Evolutionary conservation across 768 basidiomycete species (phyloP), one percentile per base, ranked within the genome.

Genomic region (Termitomyces sp.): DNA sequence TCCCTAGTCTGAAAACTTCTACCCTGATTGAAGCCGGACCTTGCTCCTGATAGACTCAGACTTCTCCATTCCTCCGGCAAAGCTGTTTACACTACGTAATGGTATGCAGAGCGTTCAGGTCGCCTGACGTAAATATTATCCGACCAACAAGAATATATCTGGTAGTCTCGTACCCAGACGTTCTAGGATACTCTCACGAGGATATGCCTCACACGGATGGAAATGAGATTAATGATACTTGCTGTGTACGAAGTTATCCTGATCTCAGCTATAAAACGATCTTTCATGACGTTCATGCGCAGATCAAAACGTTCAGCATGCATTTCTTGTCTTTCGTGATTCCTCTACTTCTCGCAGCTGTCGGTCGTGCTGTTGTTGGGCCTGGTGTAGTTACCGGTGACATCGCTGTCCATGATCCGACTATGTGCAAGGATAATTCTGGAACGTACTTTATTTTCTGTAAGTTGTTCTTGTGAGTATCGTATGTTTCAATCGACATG

Each of bases 391-490:
- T 77, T 27, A 74, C 75, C 1, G 75, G 76, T 27, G 73, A 76
- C 57, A 78, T 74, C 27, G 70, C 72, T 12, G 76, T 78, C 2
- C 77, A 79, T 59, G 79, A 81, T 60, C 80, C 80, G 1, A 74
- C 78, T 2, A 74, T 81, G 67, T 82, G 80, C 69, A 79, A 78
- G 56, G 79, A 82, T 59, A 73, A 68, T 30, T 63, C 62, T 32
- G 80, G 80, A 27, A 77, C 68, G 55, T 82, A 77, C 54, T 83
- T 74, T 55, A 65, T 82, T 5, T 81, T 81, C 65, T 79, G 79
- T 79, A 49, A 52, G 75, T 71, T 1, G 4, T 40, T 18, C 2
- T 37, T 24, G 9, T 46, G 16, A 33, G 20, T 5, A 12, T 24
- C 5, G 20, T 14, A 6, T 44, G 14, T 9, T 43, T 13, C 2